These are phyloP conservation scores for Sphagnum magellanicum DNA, from an alignment of 228 moss, liverwort and hornwort species.

Conservation along the genomic window DNA sequence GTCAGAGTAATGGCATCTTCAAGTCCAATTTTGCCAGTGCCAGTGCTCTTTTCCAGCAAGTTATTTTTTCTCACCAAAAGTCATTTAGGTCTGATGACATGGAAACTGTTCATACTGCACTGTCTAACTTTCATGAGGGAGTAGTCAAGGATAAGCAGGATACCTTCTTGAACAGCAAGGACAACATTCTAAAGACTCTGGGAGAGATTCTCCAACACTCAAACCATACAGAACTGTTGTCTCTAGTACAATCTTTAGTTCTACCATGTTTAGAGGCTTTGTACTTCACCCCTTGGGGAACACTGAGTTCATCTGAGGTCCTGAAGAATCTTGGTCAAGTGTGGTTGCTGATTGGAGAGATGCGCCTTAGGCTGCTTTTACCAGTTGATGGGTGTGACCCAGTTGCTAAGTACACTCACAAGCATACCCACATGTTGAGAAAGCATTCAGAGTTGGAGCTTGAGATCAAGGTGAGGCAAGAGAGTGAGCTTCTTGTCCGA, in stretches of 20 bases:
- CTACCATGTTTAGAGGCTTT: slow-evolving; percentile 62
- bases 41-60: slow-evolving; percentile 66
- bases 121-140: slow-evolving; percentile 28
- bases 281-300: slow-evolving; percentile 44
- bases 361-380: slow-evolving; percentile 59
- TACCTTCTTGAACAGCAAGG: slow-evolving; percentile 6
- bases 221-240: slow-evolving; percentile 52
- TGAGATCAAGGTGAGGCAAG: slow-evolving; percentile 57
- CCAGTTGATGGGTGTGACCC: slow-evolving; percentile 81
- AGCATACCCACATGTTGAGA: slow-evolving; percentile 31
- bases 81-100: slow-evolving; percentile 42
- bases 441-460: slow-evolving; percentile 42
- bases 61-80: slow-evolving; percentile 48
- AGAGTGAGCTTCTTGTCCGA: slow-evolving; percentile 62
- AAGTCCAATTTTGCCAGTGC: slow-evolving; percentile 31
- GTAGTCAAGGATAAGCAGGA: slow-evolving; percentile 16
- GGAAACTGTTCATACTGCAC: slow-evolving; percentile 19
- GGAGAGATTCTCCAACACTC: slow-evolving; percentile 38
- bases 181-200: slow-evolving; percentile 25
- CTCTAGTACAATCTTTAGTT: slow-evolving; percentile 46
- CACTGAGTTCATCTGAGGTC: slow-evolving; percentile 24
- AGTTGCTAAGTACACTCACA: slow-evolving; percentile 71
- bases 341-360: slow-evolving; percentile 70
- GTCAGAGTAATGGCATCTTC: slow-evolving; percentile 24
- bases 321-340: slow-evolving; percentile 55